These are phyloP conservation scores for Dendrothele bispora DNA, from an alignment of 768 basidiomycete species.

Conservation along the genomic window DNA sequence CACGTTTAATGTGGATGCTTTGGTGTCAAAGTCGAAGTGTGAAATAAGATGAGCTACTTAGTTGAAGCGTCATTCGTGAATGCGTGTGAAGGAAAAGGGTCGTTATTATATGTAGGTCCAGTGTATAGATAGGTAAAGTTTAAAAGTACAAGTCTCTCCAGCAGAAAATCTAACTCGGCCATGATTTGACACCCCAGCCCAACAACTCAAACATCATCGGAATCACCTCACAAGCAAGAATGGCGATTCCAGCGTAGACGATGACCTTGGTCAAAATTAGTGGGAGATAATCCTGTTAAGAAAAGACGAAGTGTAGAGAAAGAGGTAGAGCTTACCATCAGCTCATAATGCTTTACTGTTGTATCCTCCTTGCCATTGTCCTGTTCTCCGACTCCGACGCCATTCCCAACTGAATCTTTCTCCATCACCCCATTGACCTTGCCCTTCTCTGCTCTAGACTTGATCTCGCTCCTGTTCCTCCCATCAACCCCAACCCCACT, in stretches of 20 bases:
- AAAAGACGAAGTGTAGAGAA: too few species aligned
- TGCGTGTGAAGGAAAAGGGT: too few species aligned
- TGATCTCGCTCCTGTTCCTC: constrained; percentile 15
- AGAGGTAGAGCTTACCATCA: constrained; percentile 78
- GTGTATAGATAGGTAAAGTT: too few species aligned
- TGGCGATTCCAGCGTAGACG: constrained; percentile 85
- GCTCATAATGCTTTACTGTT: constrained; percentile 77
- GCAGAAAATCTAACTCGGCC: too few species aligned
- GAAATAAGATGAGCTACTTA: too few species aligned
- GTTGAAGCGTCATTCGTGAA: too few species aligned
- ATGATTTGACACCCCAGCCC: constrained; percentile 62
- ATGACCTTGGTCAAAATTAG: constrained; percentile 73
- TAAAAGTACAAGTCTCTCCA: too few species aligned
- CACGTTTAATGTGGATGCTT: too few species aligned
- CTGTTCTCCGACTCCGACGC: constrained; percentile 20
- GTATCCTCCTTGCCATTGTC: constrained; percentile 26
- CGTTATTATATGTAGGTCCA: too few species aligned
- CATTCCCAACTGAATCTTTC: constrained; percentile 10
- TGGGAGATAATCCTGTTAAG: constrained; percentile 8
- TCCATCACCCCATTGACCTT: constrained; percentile 19
- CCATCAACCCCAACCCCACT: constrained; percentile 12
- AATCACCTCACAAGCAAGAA: constrained; percentile 59
- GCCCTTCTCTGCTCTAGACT: constrained; percentile 22
- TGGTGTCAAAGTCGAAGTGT: too few species aligned
- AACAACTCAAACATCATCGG: constrained; percentile 69